Base-by-base conservation (phyloP, 768 basidiomycete genomes). In the Psilocybe tampanensis region DNA sequence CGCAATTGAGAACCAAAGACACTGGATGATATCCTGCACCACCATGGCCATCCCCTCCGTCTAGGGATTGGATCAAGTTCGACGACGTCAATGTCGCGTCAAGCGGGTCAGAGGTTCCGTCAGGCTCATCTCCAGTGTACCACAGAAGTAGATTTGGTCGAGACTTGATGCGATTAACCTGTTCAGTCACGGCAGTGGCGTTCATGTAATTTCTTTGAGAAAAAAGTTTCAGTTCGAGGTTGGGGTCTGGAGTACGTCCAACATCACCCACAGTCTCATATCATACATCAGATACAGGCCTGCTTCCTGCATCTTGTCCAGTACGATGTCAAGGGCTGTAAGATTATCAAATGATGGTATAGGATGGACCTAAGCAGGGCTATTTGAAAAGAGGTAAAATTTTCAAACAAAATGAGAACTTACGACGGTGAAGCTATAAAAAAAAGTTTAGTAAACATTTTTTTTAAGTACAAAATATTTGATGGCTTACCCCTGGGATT, bases 261-360 rank as follows among this genome's bases (percentile, higher is more conserved):
- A 17, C n/a, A 21, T 26, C 5, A 72, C 77, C 32, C 36, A 80
- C 80, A 74, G 73, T 47, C 90, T 80, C 90, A 93, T 92, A 67
- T 92, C 89, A 60, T 93, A 94, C 84, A 92, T 91, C 53, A 92
- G 77, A 64, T 88, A 93, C 11, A 83, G 58, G 1, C 80, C 80
- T 0, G 86, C 83, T 58, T 86, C 80, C 68, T 91, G 84, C 86
- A 92, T 90, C 42, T 79, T 74, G 64, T 90, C 86, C 7, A 92
- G 65, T 23, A 90, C 83, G 47, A 76, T 56, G 33, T 83, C 78
- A 0, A 91, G 71, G 0, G 77, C 77, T 0, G 86, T 84, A 32
- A 85, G 59, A 61, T 88, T 84, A 58, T 78, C 77, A 57, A 87
- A 91, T 0, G 81, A 70, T 0, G 92, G 90, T 4, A 90, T 73